phyloP scores from a whole-genome alignment of 331 rosid genomes.

The Dryas integrifolia region DNA sequence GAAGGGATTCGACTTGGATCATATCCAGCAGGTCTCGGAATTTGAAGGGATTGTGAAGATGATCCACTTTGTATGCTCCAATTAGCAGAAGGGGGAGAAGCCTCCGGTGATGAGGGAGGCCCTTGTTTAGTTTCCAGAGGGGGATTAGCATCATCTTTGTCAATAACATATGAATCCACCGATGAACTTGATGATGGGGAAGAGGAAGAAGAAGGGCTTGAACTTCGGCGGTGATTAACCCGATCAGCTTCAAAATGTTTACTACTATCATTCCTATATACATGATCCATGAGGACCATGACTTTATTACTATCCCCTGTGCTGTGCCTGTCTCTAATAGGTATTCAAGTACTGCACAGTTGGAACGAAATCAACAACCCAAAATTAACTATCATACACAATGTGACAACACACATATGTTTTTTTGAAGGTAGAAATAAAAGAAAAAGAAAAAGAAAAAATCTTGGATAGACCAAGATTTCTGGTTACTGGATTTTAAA shows the following conservation, averaged over 20 bases:
- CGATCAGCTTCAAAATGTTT: conserved; percentile 32
- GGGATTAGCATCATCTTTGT: conserved; percentile 13
- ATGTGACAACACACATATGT: background rate
- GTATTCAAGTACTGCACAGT: conserved; percentile 14
- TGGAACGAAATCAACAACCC: background rate
- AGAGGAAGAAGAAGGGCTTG: conserved; percentile 18
- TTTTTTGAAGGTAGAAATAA: no score
- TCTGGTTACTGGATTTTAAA: background rate
- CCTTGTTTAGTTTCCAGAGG: conserved; percentile 15
- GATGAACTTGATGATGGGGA: conserved; percentile 30
- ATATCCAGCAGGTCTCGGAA: conserved; percentile 29
- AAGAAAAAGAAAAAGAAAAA: no score
- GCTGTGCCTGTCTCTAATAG: background rate
- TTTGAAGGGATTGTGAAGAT: conserved; percentile 31
- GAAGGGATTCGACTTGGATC: conserved; percentile 59
- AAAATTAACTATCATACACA: background rate
- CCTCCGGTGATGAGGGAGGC: conserved; percentile 5
- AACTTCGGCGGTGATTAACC: background rate
- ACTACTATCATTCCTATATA: conserved; percentile 26
- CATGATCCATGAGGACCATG: conserved; percentile 24
- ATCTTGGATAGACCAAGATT: no score
- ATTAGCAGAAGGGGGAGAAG: conserved; percentile 22
- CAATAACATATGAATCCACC: conserved; percentile 17
- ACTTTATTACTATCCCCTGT: conserved; percentile 26
- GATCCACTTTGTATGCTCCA: conserved; percentile 40